These are phyloP conservation scores for Blastobotrys capitulatus DNA, from an alignment of 1,139 yeast genomes.

Conservation along the genomic window DNA sequence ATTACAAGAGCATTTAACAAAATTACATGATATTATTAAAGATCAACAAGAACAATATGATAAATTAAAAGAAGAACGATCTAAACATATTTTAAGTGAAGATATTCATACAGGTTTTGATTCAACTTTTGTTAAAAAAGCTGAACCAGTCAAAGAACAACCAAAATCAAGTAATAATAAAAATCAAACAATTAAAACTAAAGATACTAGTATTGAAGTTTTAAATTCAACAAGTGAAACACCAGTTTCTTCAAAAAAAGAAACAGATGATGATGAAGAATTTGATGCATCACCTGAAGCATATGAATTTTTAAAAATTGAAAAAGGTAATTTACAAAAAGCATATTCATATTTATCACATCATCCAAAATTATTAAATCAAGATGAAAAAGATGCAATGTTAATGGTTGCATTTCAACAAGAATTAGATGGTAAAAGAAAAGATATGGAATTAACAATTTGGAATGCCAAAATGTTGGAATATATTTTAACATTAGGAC, in stretches of 20 bases:
- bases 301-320: slow-evolving; percentile 54
- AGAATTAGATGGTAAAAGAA: slow-evolving; percentile 57
- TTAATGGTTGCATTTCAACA: slow-evolving; percentile 89
- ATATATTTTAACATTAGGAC: slow-evolving; percentile 60
- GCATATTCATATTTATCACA: slow-evolving; percentile 49
- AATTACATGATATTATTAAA: slow-evolving; percentile 36
- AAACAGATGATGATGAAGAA: slow-evolving; percentile 24
- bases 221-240: slow-evolving; percentile 21
- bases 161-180: slow-evolving; percentile 13
- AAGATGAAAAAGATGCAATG: slow-evolving; percentile 86
- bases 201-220: slow-evolving; percentile 35
- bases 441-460: slow-evolving; percentile 54
- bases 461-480: slow-evolving; percentile 79
- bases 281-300: slow-evolving; percentile 58
- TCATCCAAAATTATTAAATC: slow-evolving; percentile 68
- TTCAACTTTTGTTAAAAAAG: slow-evolving; percentile 60
- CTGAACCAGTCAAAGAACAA: slow-evolving; percentile 18
- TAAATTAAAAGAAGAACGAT: slow-evolving; percentile 64
- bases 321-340: slow-evolving; percentile 42
- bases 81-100: slow-evolving; percentile 74
- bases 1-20: slow-evolving; percentile 32
- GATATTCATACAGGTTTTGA: slow-evolving; percentile 95
- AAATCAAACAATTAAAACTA: slow-evolving; percentile 9
- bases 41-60: slow-evolving; percentile 66
- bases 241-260: background rate